A percentile compares a stretch with the other conserved stretches of the same genome.
These are phyloP conservation scores for Hysterangium stoloniferum DNA, from an alignment of 768 basidiomycete species.

Conservation along the genomic window DNA sequence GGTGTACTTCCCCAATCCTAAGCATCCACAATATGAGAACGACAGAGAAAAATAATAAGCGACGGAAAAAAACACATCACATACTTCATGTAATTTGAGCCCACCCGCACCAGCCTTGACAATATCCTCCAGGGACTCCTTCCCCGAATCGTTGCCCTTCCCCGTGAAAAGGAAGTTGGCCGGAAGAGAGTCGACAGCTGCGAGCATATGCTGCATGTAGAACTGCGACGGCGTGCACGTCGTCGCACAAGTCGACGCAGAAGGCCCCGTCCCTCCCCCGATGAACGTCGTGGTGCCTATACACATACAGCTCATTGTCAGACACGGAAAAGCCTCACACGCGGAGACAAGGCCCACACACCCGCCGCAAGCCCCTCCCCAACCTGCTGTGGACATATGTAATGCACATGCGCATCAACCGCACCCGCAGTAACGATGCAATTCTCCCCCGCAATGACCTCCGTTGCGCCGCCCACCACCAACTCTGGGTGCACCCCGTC, in stretches of 20 bases:
- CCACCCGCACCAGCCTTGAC: constrained; percentile 80
- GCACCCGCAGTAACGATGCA: constrained; percentile 91
- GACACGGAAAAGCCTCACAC: not conserved
- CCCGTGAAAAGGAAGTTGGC: constrained; percentile 95
- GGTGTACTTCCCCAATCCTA: constrained; percentile 92
- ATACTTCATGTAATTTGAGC: constrained; percentile 81
- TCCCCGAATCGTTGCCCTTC: constrained; percentile 89
- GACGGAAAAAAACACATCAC: not conserved
- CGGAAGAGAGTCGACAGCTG: constrained; percentile 81
- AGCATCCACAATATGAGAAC: not conserved
- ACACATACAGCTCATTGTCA: constrained; percentile 12
- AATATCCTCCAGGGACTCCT: constrained; percentile 67
- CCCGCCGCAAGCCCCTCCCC: constrained; percentile 65
- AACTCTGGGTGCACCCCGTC: constrained; percentile 62
- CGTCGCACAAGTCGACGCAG: constrained; percentile 84
- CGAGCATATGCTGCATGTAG: constrained; percentile 86
- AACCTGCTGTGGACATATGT: constrained; percentile 91
- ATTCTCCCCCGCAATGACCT: constrained; percentile 94
- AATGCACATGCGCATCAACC: constrained; percentile 89
- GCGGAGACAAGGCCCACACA: not conserved
- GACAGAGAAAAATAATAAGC: not conserved
- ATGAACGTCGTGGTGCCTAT: constrained; percentile 86
- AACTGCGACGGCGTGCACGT: constrained; percentile 90
- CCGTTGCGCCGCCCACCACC: constrained; percentile 84
- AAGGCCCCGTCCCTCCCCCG: constrained; percentile 94